These are phyloP conservation scores for Colletotrichum costaricense DNA, from an alignment of 2,329 filamentous ascomycete genomes.

Conservation along the genomic window DNA sequence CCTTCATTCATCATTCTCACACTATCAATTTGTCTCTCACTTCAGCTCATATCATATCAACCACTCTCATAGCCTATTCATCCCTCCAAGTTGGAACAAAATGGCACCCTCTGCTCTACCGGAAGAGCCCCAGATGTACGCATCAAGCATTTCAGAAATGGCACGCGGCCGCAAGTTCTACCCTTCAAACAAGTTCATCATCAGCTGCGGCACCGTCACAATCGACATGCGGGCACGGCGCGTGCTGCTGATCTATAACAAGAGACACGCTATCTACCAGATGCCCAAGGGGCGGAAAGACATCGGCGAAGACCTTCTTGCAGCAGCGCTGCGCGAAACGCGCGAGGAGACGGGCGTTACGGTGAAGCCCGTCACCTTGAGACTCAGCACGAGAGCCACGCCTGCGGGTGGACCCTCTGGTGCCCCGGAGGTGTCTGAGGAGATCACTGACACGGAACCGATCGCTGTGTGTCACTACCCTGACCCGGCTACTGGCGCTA, in stretches of 20 bases:
- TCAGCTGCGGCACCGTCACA: slow-evolving; percentile 60
- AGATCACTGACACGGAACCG: slow-evolving; percentile 48
- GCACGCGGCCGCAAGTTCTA: slow-evolving; percentile 43
- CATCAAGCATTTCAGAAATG: slow-evolving; percentile 26
- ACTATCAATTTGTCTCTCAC: not conserved
- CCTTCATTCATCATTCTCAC: not conserved
- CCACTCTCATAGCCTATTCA: not conserved
- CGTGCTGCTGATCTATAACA: slow-evolving; percentile 57
- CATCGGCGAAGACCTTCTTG: slow-evolving; percentile 55
- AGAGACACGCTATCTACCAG: slow-evolving; percentile 54
- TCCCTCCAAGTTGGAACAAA: not conserved
- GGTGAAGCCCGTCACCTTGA: slow-evolving; percentile 51
- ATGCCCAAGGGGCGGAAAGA: slow-evolving; percentile 62
- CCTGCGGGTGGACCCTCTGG: slow-evolving; percentile 33
- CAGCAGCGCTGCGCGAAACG: slow-evolving; percentile 58
- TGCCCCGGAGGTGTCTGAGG: slow-evolving; percentile 41
- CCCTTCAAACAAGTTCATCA: slow-evolving; percentile 54
- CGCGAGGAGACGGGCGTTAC: slow-evolving; percentile 59
- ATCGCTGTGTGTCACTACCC: slow-evolving; percentile 49
- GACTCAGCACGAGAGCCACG: slow-evolving; percentile 57
- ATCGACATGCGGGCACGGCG: slow-evolving; percentile 49
- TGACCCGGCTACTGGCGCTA: slow-evolving; percentile 47
- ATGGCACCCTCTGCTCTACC: slow-evolving; percentile 30
- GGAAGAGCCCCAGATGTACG: slow-evolving; percentile 20
- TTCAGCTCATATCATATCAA: not conserved